Conservation (phyloP, 2,329 filamentous ascomycete genomes). For the Cladophialophora exuberans region DNA sequence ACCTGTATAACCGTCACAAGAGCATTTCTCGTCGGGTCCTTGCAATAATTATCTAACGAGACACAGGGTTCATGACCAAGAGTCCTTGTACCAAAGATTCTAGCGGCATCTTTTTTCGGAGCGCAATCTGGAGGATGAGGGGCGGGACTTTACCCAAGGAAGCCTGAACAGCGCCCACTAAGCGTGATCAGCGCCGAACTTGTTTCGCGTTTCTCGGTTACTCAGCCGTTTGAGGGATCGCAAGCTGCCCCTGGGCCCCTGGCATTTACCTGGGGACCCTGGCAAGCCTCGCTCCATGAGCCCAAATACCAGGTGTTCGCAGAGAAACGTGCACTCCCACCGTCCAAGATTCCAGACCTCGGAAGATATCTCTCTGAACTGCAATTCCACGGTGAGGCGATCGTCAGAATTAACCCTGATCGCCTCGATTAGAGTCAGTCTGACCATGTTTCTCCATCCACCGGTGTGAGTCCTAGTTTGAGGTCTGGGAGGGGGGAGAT, state of each 20-base stretch:
- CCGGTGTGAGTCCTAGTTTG: neutral
- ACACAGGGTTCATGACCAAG: too few relatives aligned
- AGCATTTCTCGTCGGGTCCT: slow-evolving; percentile 10
- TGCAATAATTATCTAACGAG: too few relatives aligned
- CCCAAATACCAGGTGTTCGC: too few relatives aligned
- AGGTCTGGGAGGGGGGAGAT: slow-evolving; percentile 4
- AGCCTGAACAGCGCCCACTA: slow-evolving; percentile 4
- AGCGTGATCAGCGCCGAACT: slow-evolving; percentile 18
- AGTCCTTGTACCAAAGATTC: neutral
- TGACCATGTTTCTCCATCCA: slow-evolving; percentile 4
- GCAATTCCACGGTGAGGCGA: too few relatives aligned
- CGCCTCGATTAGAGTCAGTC: too few relatives aligned
- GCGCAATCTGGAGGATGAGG: slow-evolving; percentile 23
- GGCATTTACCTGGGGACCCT: too few relatives aligned
- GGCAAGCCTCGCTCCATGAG: too few relatives aligned
- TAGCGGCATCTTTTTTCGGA: slow-evolving; percentile 1
- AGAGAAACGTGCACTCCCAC: too few relatives aligned
- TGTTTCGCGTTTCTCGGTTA: slow-evolving; percentile 20
- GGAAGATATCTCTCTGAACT: too few relatives aligned
- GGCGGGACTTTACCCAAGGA: slow-evolving; percentile 8
- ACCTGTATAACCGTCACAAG: slow-evolving; percentile 7
- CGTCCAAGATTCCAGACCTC: too few relatives aligned
- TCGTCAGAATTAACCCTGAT: too few relatives aligned
- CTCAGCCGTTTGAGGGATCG: slow-evolving; percentile 1
- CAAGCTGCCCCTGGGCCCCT: neutral